Percentiles rank a stretch among this genome's conserved stretches.
phyloP scores from a whole-genome alignment of 331 rosid genomes.

The Pyrus hybrid region DNA sequence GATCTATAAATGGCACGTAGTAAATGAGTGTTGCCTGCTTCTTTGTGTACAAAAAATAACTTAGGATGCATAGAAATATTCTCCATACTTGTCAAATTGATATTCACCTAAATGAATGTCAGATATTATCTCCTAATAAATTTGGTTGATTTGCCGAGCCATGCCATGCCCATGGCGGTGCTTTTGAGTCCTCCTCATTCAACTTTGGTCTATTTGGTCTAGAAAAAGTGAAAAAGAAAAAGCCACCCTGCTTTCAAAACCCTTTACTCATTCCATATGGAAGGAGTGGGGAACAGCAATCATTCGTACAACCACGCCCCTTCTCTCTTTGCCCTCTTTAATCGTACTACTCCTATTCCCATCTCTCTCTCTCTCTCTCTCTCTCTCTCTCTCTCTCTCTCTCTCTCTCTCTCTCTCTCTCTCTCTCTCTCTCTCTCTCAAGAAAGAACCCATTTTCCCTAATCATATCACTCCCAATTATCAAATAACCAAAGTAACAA shows the following conservation, averaged over 20 bases:
- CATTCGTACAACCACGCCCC: slow-evolving; percentile 44
- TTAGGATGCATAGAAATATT: too few relatives aligned
- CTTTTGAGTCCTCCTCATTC: neutral
- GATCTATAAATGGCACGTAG: too few relatives aligned
- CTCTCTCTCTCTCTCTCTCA: neutral
- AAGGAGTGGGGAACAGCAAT: slow-evolving; percentile 48
- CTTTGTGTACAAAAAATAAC: too few relatives aligned
- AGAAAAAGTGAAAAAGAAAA: slow-evolving; percentile 8
- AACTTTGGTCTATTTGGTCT: neutral
- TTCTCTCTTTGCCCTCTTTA: slow-evolving; percentile 29
- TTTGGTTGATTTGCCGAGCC: too few relatives aligned
- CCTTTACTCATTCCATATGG: slow-evolving; percentile 25
- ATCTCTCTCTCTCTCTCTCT: too few relatives aligned
- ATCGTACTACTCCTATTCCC: slow-evolving; percentile 28
- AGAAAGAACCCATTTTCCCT: neutral
- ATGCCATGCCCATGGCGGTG: neutral
- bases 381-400: too few relatives aligned
- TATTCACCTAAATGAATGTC: too few relatives aligned
- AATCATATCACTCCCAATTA: neutral
- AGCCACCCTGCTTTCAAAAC: neutral
- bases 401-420: too few relatives aligned
- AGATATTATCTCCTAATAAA: too few relatives aligned
- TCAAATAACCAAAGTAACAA: neutral
- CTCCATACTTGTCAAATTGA: too few relatives aligned
- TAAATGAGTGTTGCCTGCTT: too few relatives aligned